Base-by-base conservation (phyloP, 495 filamentous ascomycete species). In the Neurospora africana region DNA sequence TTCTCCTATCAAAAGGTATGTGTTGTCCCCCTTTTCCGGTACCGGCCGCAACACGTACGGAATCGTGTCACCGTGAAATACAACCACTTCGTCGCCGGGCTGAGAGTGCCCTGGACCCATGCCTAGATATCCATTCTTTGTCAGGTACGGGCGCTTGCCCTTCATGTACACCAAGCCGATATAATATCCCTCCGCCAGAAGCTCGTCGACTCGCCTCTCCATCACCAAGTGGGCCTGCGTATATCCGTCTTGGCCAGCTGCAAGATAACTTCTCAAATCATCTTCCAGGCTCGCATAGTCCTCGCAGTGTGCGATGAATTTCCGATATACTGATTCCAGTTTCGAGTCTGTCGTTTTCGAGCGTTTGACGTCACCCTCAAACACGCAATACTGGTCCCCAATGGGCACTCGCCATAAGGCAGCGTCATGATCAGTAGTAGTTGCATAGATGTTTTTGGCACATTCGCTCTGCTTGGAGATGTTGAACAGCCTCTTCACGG, bases 31-130 rank as follows among this genome's bases (percentile, higher is more conserved):
- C 7, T 19, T 35, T 9, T 68, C 23, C 27, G 53, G 53, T 8
- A 33, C 53, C 15, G 74, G 70, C 35, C 74, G 33, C 2, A 76
- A 6, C 15, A 76, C 74, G 58, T 70, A 76, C 3, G 74, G 72
- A 0, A 72, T 70, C 10, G 11, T 36, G 6, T 70, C 74, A 4
- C 74, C 74, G 30, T 68, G 72, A 33, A 76, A 75, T 19, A 73
- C 68, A 10, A 75, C 74, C 11, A 75, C 74, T 2, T 39, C 44
- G n/a, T 73, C 74, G 2, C 74, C 74, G 23, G 37, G 33, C 15
- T 68, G 21, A 0, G 17, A 33, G 3, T 58, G 53, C 17, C 8
- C 19, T 7, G 74, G 72, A 3, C 72, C 70, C 70, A 76, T 74
- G 13, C 74, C 74, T 21, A 74, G 11, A 30, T 74, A 70, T 5